Conservation (phyloP, 192 early-diverging fungal species). For the Coemansia sp. region DNA sequence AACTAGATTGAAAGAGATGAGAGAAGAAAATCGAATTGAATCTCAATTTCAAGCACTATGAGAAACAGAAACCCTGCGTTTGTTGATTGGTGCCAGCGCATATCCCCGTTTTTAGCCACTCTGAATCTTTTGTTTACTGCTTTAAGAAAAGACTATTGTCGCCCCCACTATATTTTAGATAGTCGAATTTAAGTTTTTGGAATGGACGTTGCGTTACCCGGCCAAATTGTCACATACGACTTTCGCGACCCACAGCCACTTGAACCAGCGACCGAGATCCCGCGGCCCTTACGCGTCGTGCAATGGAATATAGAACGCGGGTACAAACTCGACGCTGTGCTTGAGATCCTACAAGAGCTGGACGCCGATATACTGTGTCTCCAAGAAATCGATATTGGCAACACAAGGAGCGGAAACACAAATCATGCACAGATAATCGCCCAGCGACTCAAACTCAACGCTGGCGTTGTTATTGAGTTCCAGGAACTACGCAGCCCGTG, state of each 20-base stretch:
- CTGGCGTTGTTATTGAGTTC: constrained; percentile 73
- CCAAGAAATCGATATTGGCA: constrained; percentile 78
- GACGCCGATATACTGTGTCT: constrained; percentile 72
- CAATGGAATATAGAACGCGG: constrained; percentile 87
- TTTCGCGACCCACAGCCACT: constrained; percentile 15
- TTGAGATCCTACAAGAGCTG: constrained; percentile 55
- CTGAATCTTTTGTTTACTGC: neutral
- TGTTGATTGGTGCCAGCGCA: constrained; percentile 10
- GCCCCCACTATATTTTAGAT: too few species aligned
- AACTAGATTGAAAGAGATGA: neutral
- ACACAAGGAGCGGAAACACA: constrained; percentile 61
- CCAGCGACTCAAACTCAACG: constrained; percentile 58
- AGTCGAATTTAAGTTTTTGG: neutral
- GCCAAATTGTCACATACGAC: constrained; percentile 39
- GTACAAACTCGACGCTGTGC: constrained; percentile 64
- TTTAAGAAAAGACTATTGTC: neutral
- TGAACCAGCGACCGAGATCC: constrained; percentile 13
- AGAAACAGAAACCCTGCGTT: neutral
- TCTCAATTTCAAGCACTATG: too few species aligned
- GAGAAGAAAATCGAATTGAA: neutral
- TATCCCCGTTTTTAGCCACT: neutral
- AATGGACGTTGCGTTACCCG: constrained; percentile 49
- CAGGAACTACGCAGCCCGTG: constrained; percentile 65
- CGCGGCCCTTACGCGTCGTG: constrained; percentile 59
- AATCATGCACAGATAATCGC: constrained; percentile 68